These are phyloP conservation scores for Cutaneotrichosporon sp. DNA, from an alignment of 1,284 basidiomycete species.

Conservation along the genomic window DNA sequence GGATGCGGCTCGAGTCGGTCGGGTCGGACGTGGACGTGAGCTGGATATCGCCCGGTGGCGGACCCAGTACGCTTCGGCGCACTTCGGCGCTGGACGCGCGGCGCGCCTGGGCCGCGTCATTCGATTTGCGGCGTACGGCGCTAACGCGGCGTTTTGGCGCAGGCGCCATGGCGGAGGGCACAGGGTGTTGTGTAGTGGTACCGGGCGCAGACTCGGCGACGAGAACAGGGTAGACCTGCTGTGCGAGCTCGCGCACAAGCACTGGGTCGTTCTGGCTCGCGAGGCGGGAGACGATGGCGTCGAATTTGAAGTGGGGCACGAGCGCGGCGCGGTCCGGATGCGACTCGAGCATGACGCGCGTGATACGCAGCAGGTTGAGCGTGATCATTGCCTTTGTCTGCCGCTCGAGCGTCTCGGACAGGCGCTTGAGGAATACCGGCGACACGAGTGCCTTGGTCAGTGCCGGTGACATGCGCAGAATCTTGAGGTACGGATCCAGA, in stretches of 20 bases:
- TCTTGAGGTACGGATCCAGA: conserved; percentile 83
- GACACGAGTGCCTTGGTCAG: conserved; percentile 68
- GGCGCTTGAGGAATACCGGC: conserved; percentile 75
- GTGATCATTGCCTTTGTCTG: conserved; percentile 76
- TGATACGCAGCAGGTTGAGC: conserved; percentile 79
- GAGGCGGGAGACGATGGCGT: conserved; percentile 69
- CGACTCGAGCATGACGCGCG: conserved; percentile 78
- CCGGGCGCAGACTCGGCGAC: conserved; percentile 19
- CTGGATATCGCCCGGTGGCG: not conserved
- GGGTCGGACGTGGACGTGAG: not conserved
- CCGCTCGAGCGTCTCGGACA: conserved; percentile 74
- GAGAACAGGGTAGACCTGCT: conserved; percentile 37
- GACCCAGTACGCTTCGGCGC: not conserved
- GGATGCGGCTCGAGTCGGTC: not conserved
- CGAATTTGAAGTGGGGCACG: conserved; percentile 70
- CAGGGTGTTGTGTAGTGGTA: not conserved
- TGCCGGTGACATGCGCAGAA: conserved; percentile 70
- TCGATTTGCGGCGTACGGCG: not conserved
- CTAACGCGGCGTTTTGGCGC: not conserved
- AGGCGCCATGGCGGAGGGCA: not conserved
- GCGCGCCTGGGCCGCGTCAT: not conserved
- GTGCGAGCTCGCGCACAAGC: conserved; percentile 66
- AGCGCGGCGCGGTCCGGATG: conserved; percentile 77
- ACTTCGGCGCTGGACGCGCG: conserved; percentile 1
- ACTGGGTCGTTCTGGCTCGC: conserved; percentile 79